Conservation (phyloP, 257 asterid species). For the Handroanthus guayacan region DNA sequence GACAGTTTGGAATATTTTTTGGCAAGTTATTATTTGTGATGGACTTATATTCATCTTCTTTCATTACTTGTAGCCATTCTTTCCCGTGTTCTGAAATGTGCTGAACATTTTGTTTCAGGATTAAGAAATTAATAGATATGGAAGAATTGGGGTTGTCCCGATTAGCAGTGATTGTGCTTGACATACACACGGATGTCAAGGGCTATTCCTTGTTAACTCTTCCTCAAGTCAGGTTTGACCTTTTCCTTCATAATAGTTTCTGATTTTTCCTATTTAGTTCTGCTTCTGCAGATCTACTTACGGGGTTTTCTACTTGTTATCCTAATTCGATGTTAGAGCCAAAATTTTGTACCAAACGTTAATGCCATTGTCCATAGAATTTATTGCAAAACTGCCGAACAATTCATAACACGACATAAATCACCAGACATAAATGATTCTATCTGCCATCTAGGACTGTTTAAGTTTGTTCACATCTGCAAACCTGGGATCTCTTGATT, state of each 20-base stretch:
- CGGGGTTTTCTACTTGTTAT: slow-evolving; percentile 16
- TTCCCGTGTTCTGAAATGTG: slow-evolving; percentile 10
- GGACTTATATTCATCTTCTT: neutral
- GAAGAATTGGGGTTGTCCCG: slow-evolving; percentile 87
- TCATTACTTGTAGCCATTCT: slow-evolving; percentile 1
- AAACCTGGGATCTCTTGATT: neutral
- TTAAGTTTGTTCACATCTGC: neutral
- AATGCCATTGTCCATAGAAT: neutral
- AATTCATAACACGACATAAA: neutral
- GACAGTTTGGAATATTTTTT: slow-evolving; percentile 5
- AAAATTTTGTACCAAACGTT: slow-evolving; percentile 9
- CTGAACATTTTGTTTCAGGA: slow-evolving; percentile 53
- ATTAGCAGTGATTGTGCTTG: slow-evolving; percentile 76
- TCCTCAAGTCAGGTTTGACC: slow-evolving; percentile 90
- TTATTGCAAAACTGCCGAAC: neutral
- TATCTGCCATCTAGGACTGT: slow-evolving; percentile 1
- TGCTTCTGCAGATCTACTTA: slow-evolving; percentile 12
- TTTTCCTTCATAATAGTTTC: slow-evolving; percentile 14
- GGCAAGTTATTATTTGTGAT: slow-evolving; percentile 3
- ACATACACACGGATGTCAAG: slow-evolving; percentile 86
- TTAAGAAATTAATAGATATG: slow-evolving; percentile 84
- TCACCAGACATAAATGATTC: slow-evolving; percentile 3
- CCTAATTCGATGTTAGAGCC: neutral
- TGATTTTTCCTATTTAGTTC: slow-evolving; percentile 2
- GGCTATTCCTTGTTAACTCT: slow-evolving; percentile 93